Evolutionary conservation across 2,329 filamentous ascomycete genomes (phyloP).

Genomic region (Arthroderma uncinatum): DNA sequence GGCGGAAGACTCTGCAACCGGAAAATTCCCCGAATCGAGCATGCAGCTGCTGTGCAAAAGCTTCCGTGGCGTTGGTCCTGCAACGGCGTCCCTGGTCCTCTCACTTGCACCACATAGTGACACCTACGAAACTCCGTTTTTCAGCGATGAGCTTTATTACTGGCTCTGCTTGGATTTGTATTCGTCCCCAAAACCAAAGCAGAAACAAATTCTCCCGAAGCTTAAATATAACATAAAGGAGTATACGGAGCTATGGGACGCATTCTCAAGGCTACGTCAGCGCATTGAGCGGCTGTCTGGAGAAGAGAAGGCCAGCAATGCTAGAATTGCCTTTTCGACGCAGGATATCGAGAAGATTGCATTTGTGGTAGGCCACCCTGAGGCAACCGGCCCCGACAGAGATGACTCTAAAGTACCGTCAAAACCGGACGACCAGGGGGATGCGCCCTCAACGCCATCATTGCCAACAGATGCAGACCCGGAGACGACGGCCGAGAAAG

Average conservation of each 20-base stretch:
- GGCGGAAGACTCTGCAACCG: not conserved
- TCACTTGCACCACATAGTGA: conserved; percentile 21
- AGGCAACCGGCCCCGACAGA: conserved; percentile 18
- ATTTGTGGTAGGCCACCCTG: conserved; percentile 29
- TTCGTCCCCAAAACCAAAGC: not conserved
- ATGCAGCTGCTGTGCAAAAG: conserved; percentile 26
- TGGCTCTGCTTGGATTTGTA: conserved; percentile 28
- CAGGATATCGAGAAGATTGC: conserved; percentile 29
- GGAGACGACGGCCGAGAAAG: not conserved
- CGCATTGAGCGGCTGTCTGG: conserved; percentile 17
- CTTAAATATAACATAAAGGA: conserved; percentile 34
- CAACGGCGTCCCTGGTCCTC: conserved; percentile 34
- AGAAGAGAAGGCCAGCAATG: conserved; percentile 1
- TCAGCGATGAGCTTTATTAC: conserved; percentile 33
- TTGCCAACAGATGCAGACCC: not conserved
- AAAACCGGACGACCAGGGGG: not conserved
- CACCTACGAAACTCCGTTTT: conserved; percentile 27
- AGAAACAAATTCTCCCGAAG: conserved; percentile 14
- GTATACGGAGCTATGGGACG: conserved; percentile 27
- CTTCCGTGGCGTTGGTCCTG: conserved; percentile 33
- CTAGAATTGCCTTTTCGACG: conserved; percentile 18
- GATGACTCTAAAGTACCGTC: not conserved
- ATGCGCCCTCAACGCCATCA: no score
- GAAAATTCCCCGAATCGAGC: conserved; percentile 23
- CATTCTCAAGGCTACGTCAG: conserved; percentile 16